phyloP scores from a whole-genome alignment of 768 basidiomycete species.

The Leccinellum rugosiceps region DNA sequence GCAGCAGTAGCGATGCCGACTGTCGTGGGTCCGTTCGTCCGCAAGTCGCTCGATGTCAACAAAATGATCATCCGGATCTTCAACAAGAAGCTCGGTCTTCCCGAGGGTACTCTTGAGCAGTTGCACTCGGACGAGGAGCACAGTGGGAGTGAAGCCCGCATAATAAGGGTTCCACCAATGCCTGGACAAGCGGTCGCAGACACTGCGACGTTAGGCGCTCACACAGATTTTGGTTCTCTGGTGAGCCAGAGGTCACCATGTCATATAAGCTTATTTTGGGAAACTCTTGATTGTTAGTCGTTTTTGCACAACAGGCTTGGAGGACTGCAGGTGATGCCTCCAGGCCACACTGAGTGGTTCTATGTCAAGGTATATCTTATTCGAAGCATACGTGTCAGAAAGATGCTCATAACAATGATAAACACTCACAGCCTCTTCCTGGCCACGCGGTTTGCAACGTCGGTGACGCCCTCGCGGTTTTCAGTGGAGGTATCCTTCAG shows the following conservation, averaged over 20 bases:
- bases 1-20: slow-evolving; percentile 49
- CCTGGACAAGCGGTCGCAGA: slow-evolving; percentile 25
- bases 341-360: slow-evolving; percentile 60
- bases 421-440: slow-evolving; percentile 41
- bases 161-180: slow-evolving; percentile 48
- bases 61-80: slow-evolving; percentile 51
- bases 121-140: slow-evolving; percentile 44
- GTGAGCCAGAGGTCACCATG: slow-evolving; percentile 32
- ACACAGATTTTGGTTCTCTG: slow-evolving; percentile 75
- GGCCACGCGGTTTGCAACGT: slow-evolving; percentile 59
- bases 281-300: slow-evolving; percentile 36
- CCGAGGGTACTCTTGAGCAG: slow-evolving; percentile 41
- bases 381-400: background rate
- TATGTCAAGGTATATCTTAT: slow-evolving; percentile 50
- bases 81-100: slow-evolving; percentile 53
- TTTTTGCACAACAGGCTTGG: slow-evolving; percentile 70
- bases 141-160: slow-evolving; percentile 57
- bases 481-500: slow-evolving; percentile 61
- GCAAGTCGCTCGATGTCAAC: slow-evolving; percentile 56
- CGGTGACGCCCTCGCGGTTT: slow-evolving; percentile 58
- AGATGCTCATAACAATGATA: background rate
- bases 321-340: slow-evolving; percentile 65
- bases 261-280: background rate
- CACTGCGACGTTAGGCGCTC: slow-evolving; percentile 53
- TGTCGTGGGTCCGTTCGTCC: slow-evolving; percentile 52